A percentile compares a stretch with the other conserved stretches of the same genome.
Evolutionary conservation across 1,284 basidiomycete genomes (phyloP).

Genomic region (Apiotrichum gracile): DNA sequence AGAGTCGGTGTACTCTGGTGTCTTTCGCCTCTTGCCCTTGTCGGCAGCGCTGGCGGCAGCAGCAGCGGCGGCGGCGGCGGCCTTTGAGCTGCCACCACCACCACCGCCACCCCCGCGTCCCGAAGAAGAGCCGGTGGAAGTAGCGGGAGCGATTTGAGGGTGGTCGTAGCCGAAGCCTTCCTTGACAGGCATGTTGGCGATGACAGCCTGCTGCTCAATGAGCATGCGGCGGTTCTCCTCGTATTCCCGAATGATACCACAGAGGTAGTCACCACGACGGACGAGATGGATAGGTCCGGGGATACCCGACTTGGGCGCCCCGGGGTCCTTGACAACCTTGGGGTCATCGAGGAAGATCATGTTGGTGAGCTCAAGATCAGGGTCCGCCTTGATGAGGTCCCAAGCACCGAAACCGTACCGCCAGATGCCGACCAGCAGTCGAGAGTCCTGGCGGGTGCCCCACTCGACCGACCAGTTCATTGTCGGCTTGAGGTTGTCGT

Average conservation of each 20-base stretch:
- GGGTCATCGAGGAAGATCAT: constrained; percentile 99
- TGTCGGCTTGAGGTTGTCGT: constrained; percentile 87
- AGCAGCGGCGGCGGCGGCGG: neutral
- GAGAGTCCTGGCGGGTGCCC: constrained; percentile 87
- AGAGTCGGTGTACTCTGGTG: constrained; percentile 86
- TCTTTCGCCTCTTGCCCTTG: constrained; percentile 78
- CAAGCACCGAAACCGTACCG: constrained; percentile 93
- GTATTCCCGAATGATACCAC: constrained; percentile 78
- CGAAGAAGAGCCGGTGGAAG: constrained; percentile 5
- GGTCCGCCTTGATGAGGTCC: constrained; percentile 78
- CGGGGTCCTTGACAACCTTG: constrained; percentile 53
- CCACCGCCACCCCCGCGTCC: too few relatives aligned
- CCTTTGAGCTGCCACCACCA: neutral
- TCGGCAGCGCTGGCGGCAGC: constrained; percentile 33
- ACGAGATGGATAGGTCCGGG: constrained; percentile 97
- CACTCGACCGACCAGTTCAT: constrained; percentile 95
- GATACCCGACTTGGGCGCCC: constrained; percentile 51
- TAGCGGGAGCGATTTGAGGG: constrained; percentile 25
- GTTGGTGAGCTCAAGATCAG: constrained; percentile 72
- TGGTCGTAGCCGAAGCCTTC: constrained; percentile 43
- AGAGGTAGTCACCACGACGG: constrained; percentile 88
- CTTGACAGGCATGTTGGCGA: constrained; percentile 48
- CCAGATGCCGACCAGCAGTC: constrained; percentile 89
- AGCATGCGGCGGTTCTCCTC: constrained; percentile 81
- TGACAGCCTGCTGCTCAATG: constrained; percentile 50